Evolutionary conservation across 768 basidiomycete genomes (phyloP), one percentile per base, ranked within the genome.

Genomic region (Boletus edulis): DNA sequence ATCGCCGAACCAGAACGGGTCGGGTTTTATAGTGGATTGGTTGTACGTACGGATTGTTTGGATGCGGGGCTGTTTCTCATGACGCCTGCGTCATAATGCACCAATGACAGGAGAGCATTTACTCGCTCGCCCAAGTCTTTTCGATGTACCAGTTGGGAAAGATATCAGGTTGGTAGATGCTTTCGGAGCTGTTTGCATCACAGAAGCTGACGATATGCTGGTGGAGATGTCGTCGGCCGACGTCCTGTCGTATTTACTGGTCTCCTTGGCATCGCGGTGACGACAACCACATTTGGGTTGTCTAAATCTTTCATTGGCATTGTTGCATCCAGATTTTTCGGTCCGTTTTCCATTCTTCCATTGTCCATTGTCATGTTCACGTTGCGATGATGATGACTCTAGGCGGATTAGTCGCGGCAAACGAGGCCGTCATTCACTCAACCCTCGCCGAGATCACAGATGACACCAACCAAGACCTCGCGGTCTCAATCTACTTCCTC

Each of bases 1-100:
- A 62, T 85, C 34, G 81, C 83, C 12, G 75, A 83, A 57, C 78
- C 78, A 5, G 81, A 81, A n/a, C 74, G 75, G 54, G 78, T 86
- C n/a, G 86, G 85, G 1, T 81, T 85, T 51, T 87, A 86, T 64
- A 86, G 84, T 55, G 86, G 86, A 18, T 49, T 86, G 37, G 80
- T 85, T 48, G 84, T 84, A 47, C n/a, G 61, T 57, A 17, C 15
- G 3, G 50, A 52, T 77, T 62, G 2, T 41, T 34, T 15, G 18
- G 15, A 45, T 31, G 54, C 29, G 41, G 31, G 4, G 5, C 3
- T 13, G 6, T 15, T 13, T 29, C 3, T 22, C 13, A 15, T 49
- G 37, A 49, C 35, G 8, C 34, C 4, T 35, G 34, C 13, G 34
- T 4, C 24, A 9, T 34, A 27, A 27, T n/a, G 14, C 17, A 18